Percentiles rank a stretch among this genome's conserved stretches.
Conservation (phyloP, 2,329 filamentous ascomycete genomes). For the Fusarium beomiforme region DNA sequence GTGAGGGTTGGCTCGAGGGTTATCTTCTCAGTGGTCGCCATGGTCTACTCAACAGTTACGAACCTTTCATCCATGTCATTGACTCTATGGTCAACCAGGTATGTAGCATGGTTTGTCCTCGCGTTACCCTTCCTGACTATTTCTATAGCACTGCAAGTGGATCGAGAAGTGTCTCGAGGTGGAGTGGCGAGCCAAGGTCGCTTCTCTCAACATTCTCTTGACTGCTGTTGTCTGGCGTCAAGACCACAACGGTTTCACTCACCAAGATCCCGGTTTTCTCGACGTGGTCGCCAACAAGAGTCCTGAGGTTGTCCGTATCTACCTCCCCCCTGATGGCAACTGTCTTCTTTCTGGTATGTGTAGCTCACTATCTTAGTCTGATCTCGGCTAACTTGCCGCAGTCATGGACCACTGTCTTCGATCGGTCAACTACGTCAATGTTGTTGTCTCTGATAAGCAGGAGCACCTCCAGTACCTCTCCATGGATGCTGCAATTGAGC, state of each 20-base stretch:
- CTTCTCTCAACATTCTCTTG: slow-evolving; percentile 82
- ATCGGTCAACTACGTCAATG: slow-evolving; percentile 82
- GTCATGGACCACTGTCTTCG: slow-evolving; percentile 80
- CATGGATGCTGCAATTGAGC: slow-evolving; percentile 76
- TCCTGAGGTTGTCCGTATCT: slow-evolving; percentile 82
- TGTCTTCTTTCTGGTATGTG: slow-evolving; percentile 69
- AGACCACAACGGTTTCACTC: slow-evolving; percentile 86
- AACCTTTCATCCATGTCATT: slow-evolving; percentile 85
- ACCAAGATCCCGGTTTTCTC: slow-evolving; percentile 83
- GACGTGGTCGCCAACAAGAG: slow-evolving; percentile 84
- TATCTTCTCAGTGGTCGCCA: slow-evolving; percentile 80
- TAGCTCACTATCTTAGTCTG: background rate
- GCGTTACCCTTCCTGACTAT: slow-evolving; percentile 9
- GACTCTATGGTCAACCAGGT: slow-evolving; percentile 85
- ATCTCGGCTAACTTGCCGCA: slow-evolving; percentile 29
- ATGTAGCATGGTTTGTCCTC: slow-evolving; percentile 20
- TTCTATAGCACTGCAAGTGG: slow-evolving; percentile 78
- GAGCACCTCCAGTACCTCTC: slow-evolving; percentile 79
- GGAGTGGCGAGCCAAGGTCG: slow-evolving; percentile 77
- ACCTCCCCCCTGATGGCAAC: slow-evolving; percentile 83
- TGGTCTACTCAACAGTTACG: slow-evolving; percentile 82
- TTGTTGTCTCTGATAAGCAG: slow-evolving; percentile 83
- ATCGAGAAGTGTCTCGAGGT: slow-evolving; percentile 84
- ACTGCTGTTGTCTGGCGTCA: slow-evolving; percentile 84
- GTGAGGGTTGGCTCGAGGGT: slow-evolving; percentile 83